Base-by-base conservation (phyloP, 495 filamentous ascomycete species). In the Tricharina praecox region DNA sequence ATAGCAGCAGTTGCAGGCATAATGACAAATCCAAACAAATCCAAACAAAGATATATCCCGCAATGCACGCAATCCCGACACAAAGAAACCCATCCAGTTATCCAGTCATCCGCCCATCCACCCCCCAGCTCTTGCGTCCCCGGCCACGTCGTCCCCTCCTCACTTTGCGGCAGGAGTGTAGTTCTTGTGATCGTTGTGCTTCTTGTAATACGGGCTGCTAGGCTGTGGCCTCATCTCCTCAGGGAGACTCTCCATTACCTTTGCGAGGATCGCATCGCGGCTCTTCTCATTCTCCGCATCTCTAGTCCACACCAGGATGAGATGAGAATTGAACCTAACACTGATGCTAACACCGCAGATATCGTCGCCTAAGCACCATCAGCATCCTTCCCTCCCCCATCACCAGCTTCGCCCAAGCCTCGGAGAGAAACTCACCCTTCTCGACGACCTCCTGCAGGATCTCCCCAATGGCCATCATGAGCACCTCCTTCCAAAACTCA, bases 271-370 rank as follows among this genome's bases (percentile, higher is more conserved):
- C 34, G 64, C 69, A 50, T 85, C 75, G 50, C 86, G 77, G 2
- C 81, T 85, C 49, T 69, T 74, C 48, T 81, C 68, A 60, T 83
- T 80, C 13, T 73, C 76, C 25, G 70, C 70, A 53, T 87, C 80
- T 26, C 85, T 80, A 64, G 92, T 86, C 86, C 86, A 94, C 52
- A 94, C 73, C 41, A 77, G 78, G 58, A 94, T 79, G 32, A 86
- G 71, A 54, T 85, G 74, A 2, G 75, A 76, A 62, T 78, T 84
- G 62, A 82, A 85, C 50, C 81, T 72, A 43, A 82, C 78, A 3
- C 75, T 77, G 42, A 82, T 71, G 8, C 73, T 74, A 47, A 85
- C 72, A 39, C 81, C 81, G 57, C 80, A 84, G 47, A 85, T 79
- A 50, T 86, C 81, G 59, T 94, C 86, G 49, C 76, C 79, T 81